These are phyloP conservation scores for Hyparrhenia diplandra DNA, from an alignment of 176 grass and related monocot genomes.

Conservation along the genomic window DNA sequence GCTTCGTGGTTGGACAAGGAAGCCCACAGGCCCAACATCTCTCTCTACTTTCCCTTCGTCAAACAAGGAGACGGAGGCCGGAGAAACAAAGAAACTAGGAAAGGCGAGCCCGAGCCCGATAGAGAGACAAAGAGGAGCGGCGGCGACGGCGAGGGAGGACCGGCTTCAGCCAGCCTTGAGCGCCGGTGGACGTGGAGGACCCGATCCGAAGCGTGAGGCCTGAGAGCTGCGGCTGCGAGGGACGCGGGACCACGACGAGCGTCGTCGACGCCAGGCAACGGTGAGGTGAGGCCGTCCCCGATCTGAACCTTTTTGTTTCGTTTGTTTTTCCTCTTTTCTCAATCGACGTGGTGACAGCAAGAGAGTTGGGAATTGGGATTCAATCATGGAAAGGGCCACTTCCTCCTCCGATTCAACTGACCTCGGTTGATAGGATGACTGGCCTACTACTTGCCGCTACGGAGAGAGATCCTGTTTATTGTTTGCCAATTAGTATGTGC, in stretches of 20 bases:
- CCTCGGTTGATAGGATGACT: not conserved
- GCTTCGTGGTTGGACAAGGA: no score
- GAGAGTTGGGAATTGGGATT: not conserved
- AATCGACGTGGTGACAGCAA: not conserved
- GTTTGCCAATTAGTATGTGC: no score
- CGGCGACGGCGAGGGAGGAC: no score
- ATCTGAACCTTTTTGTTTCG: not conserved
- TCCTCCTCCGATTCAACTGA: not conserved
- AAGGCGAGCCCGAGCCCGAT: no score
- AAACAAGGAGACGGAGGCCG: no score
- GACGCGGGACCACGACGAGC: not conserved
- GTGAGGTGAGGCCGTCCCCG: not conserved
- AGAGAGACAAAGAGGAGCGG: no score
- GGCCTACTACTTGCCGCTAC: not conserved
- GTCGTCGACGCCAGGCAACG: not conserved
- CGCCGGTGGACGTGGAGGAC: no score
- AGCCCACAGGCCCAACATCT: no score
- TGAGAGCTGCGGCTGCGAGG: not conserved
- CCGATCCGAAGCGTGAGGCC: no score
- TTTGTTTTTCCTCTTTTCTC: not conserved
- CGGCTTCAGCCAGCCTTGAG: no score
- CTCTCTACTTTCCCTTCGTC: no score
- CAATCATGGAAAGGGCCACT: not conserved
- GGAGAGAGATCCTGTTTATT: not conserved
- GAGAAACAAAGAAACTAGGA: no score